Base-by-base conservation (phyloP, 1,139 yeast genomes). In the Suhomyces coccinellae region DNA sequence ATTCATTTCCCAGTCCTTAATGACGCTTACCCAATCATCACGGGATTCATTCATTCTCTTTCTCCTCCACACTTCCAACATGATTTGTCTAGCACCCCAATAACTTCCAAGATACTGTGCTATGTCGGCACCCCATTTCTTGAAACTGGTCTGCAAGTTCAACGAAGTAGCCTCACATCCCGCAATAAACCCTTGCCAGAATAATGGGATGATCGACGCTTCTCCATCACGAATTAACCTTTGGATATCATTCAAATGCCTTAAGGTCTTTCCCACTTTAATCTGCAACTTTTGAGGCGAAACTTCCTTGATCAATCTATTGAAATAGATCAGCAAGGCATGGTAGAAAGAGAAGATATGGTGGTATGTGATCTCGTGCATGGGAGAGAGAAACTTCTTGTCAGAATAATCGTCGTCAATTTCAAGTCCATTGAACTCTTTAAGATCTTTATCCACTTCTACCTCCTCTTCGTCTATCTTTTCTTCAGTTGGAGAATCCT, bases 111-210 rank as follows among this genome's bases (percentile, higher is more conserved):
- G 74, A 41, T 82, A 82, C 51, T 77, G 80, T 2, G 91, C 86
- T 50, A 87, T 79, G 48, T 80, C 82, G n/a, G 86, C 86, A 6
- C 93, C 88, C 95, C 96, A 88, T 50, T 75, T 73, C 57, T 81
- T 83, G 66, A 81, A 88, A 29, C 89, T 84, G 50, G 74, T 65
- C 53, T 87, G 93, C 37, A 84, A 65, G 33, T 72, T 73, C 1
- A 66, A 56, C 4, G 84, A 79, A 44, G 79, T 77, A 3, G 95
- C 87, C 52, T 87, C 90, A 58, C 95, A 86, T 0, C 96, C 96
- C 0, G 95, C 93, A 41, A 89, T 85, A 54, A 89, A 89, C 0
- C 95, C 95, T 58, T 87, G 95, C 91, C 96, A 89, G 57, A 88
- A 81, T 33, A 88, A 68, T 3, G 97, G 96, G 32, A 85, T 80